These are phyloP conservation scores for Pythium periplocum DNA, from an alignment of 352 stramenopile species.

Conservation along the genomic window DNA sequence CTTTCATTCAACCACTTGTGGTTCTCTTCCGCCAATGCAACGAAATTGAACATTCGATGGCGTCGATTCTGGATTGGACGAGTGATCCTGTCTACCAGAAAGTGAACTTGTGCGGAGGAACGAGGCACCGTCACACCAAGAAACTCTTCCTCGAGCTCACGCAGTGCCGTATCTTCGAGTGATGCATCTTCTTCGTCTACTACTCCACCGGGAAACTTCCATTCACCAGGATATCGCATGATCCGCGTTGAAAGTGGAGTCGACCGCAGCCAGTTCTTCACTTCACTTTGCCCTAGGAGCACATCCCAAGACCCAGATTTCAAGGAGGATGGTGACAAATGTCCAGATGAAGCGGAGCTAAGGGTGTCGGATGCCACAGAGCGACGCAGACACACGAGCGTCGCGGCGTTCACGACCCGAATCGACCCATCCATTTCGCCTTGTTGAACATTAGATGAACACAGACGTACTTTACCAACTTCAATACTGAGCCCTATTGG, in stretches of 20 bases:
- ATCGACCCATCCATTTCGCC: constrained; percentile 15
- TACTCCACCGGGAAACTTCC: constrained; percentile 54
- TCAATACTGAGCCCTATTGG: not conserved
- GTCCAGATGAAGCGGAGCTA: too few species aligned
- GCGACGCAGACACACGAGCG: constrained; percentile 26
- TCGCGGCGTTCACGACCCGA: constrained; percentile 29
- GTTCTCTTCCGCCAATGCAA: constrained; percentile 58
- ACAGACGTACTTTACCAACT: not conserved
- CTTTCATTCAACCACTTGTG: constrained; percentile 28
- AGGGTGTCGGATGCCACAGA: constrained; percentile 6
- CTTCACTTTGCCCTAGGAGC: constrained; percentile 52
- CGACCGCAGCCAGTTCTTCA: constrained; percentile 65
- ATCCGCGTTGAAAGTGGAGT: constrained; percentile 28
- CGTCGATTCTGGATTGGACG: constrained; percentile 32
- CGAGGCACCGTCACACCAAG: constrained; percentile 15
- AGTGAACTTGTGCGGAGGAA: constrained; percentile 20
- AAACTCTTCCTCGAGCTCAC: constrained; percentile 55
- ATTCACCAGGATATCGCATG: constrained; percentile 66
- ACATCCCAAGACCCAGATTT: constrained; percentile 35
- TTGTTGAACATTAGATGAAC: not conserved
- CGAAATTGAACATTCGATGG: constrained; percentile 67
- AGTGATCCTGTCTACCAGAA: constrained; percentile 40
- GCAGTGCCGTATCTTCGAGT: constrained; percentile 30
- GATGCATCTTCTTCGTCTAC: constrained; percentile 36
- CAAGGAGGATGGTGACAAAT: too few species aligned